Conservation (phyloP, 208 protist species). For the Phytomonas sp. region DNA sequence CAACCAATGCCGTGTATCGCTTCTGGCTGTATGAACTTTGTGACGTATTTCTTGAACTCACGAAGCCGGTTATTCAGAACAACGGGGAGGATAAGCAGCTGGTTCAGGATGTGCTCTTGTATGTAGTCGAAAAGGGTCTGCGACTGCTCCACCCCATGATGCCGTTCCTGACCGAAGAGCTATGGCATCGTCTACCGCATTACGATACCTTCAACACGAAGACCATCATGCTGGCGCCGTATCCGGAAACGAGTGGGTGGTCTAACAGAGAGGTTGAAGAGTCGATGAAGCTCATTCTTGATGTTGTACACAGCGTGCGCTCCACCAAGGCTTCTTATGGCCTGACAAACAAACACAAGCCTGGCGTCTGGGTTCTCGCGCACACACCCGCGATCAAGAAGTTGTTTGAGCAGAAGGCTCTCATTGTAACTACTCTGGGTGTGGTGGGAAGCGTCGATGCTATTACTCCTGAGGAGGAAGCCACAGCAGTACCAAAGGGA, state of each 20-base stretch:
- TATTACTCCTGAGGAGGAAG: slow-evolving; percentile 38
- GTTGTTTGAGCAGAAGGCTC: slow-evolving; percentile 36
- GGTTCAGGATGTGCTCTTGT: slow-evolving; percentile 88
- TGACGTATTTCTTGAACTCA: slow-evolving; percentile 95
- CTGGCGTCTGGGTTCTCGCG: slow-evolving; percentile 67
- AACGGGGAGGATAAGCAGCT: slow-evolving; percentile 62
- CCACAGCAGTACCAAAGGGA: slow-evolving; percentile 52
- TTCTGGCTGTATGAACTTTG: slow-evolving; percentile 99
- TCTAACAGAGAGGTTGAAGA: slow-evolving; percentile 54
- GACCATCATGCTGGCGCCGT: slow-evolving; percentile 86
- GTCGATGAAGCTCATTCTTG: slow-evolving; percentile 79
- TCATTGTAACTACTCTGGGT: slow-evolving; percentile 72
- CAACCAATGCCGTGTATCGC: slow-evolving; percentile 89
- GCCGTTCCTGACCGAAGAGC: slow-evolving; percentile 99
- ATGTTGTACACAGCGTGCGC: slow-evolving; percentile 80
- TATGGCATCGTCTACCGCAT: slow-evolving; percentile 95
- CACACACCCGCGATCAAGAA: slow-evolving; percentile 33
- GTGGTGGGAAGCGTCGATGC: slow-evolving; percentile 70
- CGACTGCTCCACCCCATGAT: slow-evolving; percentile 98
- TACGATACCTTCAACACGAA: slow-evolving; percentile 62
- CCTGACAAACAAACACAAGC: slow-evolving; percentile 86
- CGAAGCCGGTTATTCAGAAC: slow-evolving; percentile 88
- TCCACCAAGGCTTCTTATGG: slow-evolving; percentile 84
- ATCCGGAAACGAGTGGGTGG: slow-evolving; percentile 66
- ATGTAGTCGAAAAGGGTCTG: slow-evolving; percentile 90